Percentiles rank a stretch among this genome's conserved stretches.
Conservation (phyloP, 805 yeast species). For the Kodamaea hsintzibuensis region DNA sequence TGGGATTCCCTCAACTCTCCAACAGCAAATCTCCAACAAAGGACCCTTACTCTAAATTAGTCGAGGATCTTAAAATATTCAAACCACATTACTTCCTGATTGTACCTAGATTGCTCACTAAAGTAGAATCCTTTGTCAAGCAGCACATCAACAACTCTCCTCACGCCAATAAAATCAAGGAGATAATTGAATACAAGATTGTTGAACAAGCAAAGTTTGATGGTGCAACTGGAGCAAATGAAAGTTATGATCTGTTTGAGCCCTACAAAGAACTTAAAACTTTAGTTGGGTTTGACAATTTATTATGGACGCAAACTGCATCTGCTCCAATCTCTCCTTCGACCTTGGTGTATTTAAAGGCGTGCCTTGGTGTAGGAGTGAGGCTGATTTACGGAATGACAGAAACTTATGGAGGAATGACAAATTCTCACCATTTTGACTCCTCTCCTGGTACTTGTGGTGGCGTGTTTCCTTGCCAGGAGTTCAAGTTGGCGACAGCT, state of each 20-base stretch:
- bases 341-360: conserved; percentile 26
- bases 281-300: conserved; percentile 19
- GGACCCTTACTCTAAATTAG: conserved; percentile 23
- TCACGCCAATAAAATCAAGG: conserved; percentile 7
- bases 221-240: conserved; percentile 11
- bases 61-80: conserved; percentile 30
- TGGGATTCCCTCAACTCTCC: conserved; percentile 49
- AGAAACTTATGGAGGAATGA: conserved; percentile 26
- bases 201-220: conserved; percentile 10
- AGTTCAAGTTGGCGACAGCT: conserved; percentile 18
- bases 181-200: conserved; percentile 13
- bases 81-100: conserved; percentile 31
- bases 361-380: conserved; percentile 39
- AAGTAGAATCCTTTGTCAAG: conserved; percentile 26
- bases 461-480: conserved; percentile 18
- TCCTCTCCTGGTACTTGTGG: conserved; percentile 29
- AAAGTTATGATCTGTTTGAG: conserved; percentile 15
- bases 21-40: conserved; percentile 2
- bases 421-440: conserved; percentile 20
- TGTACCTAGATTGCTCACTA: conserved; percentile 42
- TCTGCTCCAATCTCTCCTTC: conserved; percentile 28
- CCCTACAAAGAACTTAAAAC: conserved; percentile 13
- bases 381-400: conserved; percentile 57
- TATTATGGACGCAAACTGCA: conserved; percentile 30
- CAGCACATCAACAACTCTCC: conserved; percentile 3